Evolutionary conservation across 352 stramenopile genomes (phyloP), one percentile per base, ranked within the genome.

Genomic region (Globisporangium orthogonon): DNA sequence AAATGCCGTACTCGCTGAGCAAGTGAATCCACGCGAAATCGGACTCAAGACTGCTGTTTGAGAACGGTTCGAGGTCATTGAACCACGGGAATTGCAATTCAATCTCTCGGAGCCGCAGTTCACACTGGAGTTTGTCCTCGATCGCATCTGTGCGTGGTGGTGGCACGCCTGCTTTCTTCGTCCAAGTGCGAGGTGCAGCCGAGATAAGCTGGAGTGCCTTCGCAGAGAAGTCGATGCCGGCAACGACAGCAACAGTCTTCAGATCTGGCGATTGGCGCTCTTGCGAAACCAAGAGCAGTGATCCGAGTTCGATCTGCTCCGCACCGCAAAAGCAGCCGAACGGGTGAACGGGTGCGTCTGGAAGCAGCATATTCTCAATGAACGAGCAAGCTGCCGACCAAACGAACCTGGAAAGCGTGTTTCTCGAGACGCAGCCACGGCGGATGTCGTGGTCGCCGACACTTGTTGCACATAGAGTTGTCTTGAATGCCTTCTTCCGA

Each of bases 1-100:
- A 88, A 3, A 87, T 59, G 13, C 69, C 68, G 45, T 80, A 73
- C 6, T 74, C 47, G 17, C 76, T 52, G 7, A 87, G 23, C 0
- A 60, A 28, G 18, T 45, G 52, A 15, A 45, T 40, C 39, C 72
- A 62, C 11, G 43, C 15, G 4, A 58, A 47, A 3, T 59, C 41
- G 17, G 71, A 50, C 4, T 73, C 49, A 4, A 43, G 23, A 23
- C 23, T 46, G 41, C 18, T 46, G 44, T 29, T n/a, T 11, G 53
- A 30, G 7, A 80, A 31, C n/a, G 62, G 58, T 10, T 58, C 45
- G 35, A 86, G 62, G 11, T 83, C 28, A 45, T 85, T 54, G 6
- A 48, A 18, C 35, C 7, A 14, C 7, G 35, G 50, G 9, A 65
- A 35, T 5, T 23, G 55, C 15, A 79, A 9, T n/a, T 70, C 59